phyloP scores from a whole-genome alignment of 371 early-diverging fungal species.

The Entomophthora muscae region DNA sequence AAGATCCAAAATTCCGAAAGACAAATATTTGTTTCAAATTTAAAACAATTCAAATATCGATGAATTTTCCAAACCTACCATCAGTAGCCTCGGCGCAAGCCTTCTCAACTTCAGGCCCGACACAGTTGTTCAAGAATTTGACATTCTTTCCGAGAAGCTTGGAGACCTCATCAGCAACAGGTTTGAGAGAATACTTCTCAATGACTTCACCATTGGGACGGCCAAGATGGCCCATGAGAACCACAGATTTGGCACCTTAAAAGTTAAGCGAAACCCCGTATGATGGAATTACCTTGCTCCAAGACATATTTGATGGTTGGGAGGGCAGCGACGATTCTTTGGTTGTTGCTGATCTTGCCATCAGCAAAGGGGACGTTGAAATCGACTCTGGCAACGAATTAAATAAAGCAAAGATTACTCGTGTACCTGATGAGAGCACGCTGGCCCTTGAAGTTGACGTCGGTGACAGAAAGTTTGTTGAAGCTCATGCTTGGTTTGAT shows the following conservation, averaged over 20 bases:
- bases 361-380: constrained; percentile 96
- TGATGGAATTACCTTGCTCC: constrained; percentile 35
- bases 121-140: constrained; percentile 85
- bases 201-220: constrained; percentile 89
- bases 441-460: constrained; percentile 72
- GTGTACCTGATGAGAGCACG: constrained; percentile 80
- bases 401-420: background rate
- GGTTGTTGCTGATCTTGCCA: constrained; percentile 87
- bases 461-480: constrained; percentile 66
- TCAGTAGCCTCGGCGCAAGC: constrained; percentile 50
- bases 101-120: constrained; percentile 75
- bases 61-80: too few relatives aligned
- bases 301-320: constrained; percentile 90
- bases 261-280: background rate
- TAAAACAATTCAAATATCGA: too few relatives aligned
- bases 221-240: constrained; percentile 96
- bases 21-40: too few relatives aligned
- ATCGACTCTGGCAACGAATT: constrained; percentile 64
- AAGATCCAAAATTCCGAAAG: too few relatives aligned
- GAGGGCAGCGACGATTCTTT: constrained; percentile 90
- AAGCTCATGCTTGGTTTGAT: constrained; percentile 5
- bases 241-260: constrained; percentile 65
- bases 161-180: constrained; percentile 78
- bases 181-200: constrained; percentile 79
- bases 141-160: constrained; percentile 67